Percentiles rank a stretch among this genome's conserved stretches.
Conservation (phyloP, 352 stramenopile species). For the Plasmopara viticola region DNA sequence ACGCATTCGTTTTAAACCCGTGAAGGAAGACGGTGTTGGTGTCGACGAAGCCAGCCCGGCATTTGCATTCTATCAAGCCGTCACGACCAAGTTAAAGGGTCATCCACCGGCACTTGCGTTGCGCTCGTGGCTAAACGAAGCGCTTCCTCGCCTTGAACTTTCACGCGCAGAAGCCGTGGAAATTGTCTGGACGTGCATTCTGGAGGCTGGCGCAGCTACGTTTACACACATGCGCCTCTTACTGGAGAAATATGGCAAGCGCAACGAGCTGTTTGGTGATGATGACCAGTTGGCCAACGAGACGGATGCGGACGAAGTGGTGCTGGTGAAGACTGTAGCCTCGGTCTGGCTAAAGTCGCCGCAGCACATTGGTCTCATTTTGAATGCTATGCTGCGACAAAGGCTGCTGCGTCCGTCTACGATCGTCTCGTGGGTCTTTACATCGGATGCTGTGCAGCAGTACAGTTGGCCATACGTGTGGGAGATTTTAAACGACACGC, state of each 20-base stretch:
- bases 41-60: slow-evolving; percentile 12
- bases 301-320: slow-evolving; percentile 34
- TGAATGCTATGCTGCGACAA: slow-evolving; percentile 77
- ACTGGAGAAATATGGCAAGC: slow-evolving; percentile 69
- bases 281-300: slow-evolving; percentile 26
- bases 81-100: slow-evolving; percentile 62
- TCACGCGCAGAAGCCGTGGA: slow-evolving; percentile 49
- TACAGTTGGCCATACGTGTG: slow-evolving; percentile 88
- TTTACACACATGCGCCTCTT: slow-evolving; percentile 80
- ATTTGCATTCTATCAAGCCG: slow-evolving; percentile 49
- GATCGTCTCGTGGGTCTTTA: slow-evolving; percentile 79
- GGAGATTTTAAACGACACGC: slow-evolving; percentile 68
- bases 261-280: slow-evolving; percentile 39
- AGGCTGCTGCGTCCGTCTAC: slow-evolving; percentile 56
- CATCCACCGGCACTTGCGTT: slow-evolving; percentile 49
- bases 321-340: slow-evolving; percentile 61
- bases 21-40: slow-evolving; percentile 18
- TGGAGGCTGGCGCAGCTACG: slow-evolving; percentile 70
- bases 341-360: slow-evolving; percentile 78
- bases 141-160: slow-evolving; percentile 36
- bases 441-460: slow-evolving; percentile 71
- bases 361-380: slow-evolving; percentile 73
- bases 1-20: slow-evolving; percentile 49
- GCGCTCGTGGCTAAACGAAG: slow-evolving; percentile 54
- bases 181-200: slow-evolving; percentile 67